Conservation (phyloP, 2,329 filamentous ascomycete genomes). For the Fusarium staphyleae region DNA sequence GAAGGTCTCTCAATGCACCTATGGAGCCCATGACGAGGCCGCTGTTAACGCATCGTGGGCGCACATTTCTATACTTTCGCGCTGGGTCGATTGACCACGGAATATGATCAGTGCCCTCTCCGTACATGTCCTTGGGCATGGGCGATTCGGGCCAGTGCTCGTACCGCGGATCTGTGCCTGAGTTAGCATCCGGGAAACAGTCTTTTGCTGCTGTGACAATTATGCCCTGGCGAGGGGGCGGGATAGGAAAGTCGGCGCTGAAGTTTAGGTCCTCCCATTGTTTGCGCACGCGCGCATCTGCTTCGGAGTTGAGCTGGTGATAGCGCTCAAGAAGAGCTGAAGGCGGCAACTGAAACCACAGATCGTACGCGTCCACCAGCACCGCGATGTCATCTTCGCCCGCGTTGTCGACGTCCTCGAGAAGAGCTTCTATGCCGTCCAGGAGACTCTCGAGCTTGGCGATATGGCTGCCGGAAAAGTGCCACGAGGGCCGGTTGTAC, state of each 20-base stretch:
- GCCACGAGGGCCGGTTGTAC: conserved; percentile 48
- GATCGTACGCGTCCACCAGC: conserved; percentile 49
- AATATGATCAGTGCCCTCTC: conserved; percentile 43
- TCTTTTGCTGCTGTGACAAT: conserved; percentile 47
- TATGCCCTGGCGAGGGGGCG: conserved; percentile 44
- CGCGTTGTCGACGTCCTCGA: conserved; percentile 29
- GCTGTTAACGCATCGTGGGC: conserved; percentile 47
- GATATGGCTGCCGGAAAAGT: conserved; percentile 49
- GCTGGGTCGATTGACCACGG: conserved; percentile 43
- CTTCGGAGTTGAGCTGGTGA: conserved; percentile 46
- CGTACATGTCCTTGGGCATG: conserved; percentile 46
- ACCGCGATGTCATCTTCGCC: conserved; percentile 46
- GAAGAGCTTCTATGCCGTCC: conserved; percentile 41
- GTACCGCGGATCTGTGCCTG: conserved; percentile 47
- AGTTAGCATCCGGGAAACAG: conserved; percentile 45
- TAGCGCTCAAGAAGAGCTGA: conserved; percentile 48
- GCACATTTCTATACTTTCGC: conserved; percentile 44
- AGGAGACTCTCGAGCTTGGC: conserved; percentile 49
- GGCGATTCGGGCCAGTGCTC: conserved; percentile 49
- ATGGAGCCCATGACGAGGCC: conserved; percentile 49
- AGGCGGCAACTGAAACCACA: conserved; percentile 51
- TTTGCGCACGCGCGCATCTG: conserved; percentile 40
- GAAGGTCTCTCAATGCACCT: conserved; percentile 36
- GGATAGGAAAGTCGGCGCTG: conserved; percentile 40
- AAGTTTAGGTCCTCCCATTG: conserved; percentile 34